These are phyloP conservation scores for Paxillus involutus DNA, from an alignment of 768 basidiomycete species.

Conservation along the genomic window DNA sequence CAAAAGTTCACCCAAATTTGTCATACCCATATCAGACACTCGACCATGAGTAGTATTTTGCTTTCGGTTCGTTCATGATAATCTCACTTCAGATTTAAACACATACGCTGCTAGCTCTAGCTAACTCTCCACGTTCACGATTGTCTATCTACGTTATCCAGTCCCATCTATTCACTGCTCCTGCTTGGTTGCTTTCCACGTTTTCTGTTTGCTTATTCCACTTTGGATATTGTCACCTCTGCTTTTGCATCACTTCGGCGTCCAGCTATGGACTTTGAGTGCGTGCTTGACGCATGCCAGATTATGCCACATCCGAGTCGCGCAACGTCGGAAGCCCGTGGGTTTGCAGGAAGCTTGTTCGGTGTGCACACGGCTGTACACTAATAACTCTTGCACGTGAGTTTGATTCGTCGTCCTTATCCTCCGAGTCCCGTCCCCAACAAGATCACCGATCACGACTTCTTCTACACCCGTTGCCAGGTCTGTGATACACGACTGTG, in stretches of 20 bases:
- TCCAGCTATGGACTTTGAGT: constrained; percentile 6
- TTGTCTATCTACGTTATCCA: constrained; percentile 14
- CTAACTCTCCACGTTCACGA: constrained; percentile 5
- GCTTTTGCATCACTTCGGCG: constrained; percentile 9
- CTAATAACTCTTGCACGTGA: not conserved
- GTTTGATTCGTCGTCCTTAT: not conserved
- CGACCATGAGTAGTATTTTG: constrained; percentile 38
- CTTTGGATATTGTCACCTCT: constrained; percentile 12
- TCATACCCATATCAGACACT: constrained; percentile 58
- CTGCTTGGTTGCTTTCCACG: constrained; percentile 17
- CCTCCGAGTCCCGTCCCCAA: not conserved
- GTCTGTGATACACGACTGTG: too few relatives aligned
- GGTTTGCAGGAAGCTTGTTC: not conserved
- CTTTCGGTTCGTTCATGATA: constrained; percentile 15
- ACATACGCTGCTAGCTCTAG: constrained; percentile 1
- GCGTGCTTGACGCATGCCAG: constrained; percentile 22
- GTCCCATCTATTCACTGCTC: constrained; percentile 3
- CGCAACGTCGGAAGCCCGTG: not conserved
- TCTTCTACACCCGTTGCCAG: too few relatives aligned
- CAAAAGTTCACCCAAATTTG: constrained; percentile 42
- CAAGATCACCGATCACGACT: not conserved
- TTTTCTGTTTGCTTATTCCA: constrained; percentile 12
- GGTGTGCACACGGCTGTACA: not conserved
- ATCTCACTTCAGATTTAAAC: constrained; percentile 11
- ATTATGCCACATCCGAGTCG: constrained; percentile 12